Conservation (phyloP, 2,329 filamentous ascomycete species). For the Xylaria sp. region DNA sequence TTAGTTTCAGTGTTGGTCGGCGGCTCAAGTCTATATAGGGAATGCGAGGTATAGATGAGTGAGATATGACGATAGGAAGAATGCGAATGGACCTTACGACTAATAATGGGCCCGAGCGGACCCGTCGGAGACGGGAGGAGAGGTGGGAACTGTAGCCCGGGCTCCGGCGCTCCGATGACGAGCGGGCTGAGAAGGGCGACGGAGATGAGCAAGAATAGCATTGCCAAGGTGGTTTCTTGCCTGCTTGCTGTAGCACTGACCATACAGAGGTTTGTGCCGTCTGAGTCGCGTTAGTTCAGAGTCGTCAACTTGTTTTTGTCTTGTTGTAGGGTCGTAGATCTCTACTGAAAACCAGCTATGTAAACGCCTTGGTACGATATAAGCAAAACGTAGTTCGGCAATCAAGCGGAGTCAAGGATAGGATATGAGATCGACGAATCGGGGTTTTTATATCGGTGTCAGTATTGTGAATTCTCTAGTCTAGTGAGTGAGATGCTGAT, state of each 20-base stretch:
- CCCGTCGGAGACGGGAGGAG: constrained; percentile 16
- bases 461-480: not conserved
- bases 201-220: constrained; percentile 13
- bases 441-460: not conserved
- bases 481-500: not conserved
- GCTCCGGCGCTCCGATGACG: constrained; percentile 13
- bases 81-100: constrained; percentile 17
- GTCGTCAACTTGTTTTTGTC: not conserved
- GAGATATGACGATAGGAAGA: not conserved
- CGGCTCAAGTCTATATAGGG: no score
- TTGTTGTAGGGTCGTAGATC: not conserved
- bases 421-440: not conserved
- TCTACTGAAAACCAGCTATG: not conserved
- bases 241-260: not conserved
- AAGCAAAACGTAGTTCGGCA: not conserved
- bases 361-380: not conserved
- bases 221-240: constrained; percentile 11
- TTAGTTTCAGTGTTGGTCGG: not conserved
- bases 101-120: constrained; percentile 33
- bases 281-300: not conserved
- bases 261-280: not conserved
- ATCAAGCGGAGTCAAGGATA: not conserved
- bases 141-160: constrained; percentile 1
- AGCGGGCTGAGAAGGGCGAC: constrained; percentile 10
- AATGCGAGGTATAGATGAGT: not conserved